phyloP scores from a whole-genome alignment of 2,329 filamentous ascomycete genomes.

The Metarhizium anisopliae region DNA sequence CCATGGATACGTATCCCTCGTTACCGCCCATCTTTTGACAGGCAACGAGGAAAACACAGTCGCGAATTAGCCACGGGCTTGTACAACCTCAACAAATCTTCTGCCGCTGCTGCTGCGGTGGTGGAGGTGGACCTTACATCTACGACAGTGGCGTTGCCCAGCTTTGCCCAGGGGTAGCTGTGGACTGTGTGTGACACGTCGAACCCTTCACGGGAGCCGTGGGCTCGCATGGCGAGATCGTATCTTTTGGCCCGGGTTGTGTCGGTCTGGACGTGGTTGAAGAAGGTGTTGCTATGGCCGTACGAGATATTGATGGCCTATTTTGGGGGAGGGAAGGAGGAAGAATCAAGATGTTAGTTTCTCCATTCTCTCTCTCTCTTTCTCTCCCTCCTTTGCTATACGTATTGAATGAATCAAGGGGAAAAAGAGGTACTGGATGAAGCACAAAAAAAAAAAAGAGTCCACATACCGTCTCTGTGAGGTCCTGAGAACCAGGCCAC shows the following conservation, averaged over 20 bases:
- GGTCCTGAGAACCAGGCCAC: constrained; percentile 27
- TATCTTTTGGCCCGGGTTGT: constrained; percentile 17
- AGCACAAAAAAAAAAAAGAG: neutral
- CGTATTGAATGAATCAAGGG: neutral
- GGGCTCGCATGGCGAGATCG: constrained; percentile 22
- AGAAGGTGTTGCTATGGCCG: constrained; percentile 15
- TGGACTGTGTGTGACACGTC: constrained; percentile 12
- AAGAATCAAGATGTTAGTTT: neutral
- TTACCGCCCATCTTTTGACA: constrained; percentile 16
- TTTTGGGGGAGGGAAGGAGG: neutral
- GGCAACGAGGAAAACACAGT: neutral
- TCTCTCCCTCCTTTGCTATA: neutral
- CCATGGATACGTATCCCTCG: constrained; percentile 14
- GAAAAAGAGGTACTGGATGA: neutral
- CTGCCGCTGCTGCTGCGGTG: too few species aligned
- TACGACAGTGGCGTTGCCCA: constrained; percentile 16
- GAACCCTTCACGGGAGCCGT: constrained; percentile 15
- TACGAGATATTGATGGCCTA: constrained; percentile 20
- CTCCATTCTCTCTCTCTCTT: neutral
- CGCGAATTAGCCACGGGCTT: neutral
- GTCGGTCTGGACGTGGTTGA: constrained; percentile 19
- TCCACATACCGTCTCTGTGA: constrained; percentile 19
- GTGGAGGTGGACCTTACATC: constrained; percentile 13
- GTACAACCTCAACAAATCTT: neutral
- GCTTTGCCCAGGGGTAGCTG: constrained; percentile 14